Base-by-base conservation (phyloP, 106 monocot genomes). In the Platanthera zijinensis region DNA sequence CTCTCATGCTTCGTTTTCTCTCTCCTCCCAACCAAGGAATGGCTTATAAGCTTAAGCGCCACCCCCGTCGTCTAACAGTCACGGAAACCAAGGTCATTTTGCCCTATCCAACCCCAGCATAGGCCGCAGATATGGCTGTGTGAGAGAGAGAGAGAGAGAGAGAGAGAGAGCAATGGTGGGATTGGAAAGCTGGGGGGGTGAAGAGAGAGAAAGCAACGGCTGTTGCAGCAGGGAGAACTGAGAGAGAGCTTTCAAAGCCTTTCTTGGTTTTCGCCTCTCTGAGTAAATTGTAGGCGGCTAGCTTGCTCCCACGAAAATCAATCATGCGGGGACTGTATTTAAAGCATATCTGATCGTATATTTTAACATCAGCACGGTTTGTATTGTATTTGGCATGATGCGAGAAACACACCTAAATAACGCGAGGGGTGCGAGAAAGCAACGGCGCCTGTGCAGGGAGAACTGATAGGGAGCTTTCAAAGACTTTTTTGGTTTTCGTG, bases 391-490 rank as follows among this genome's bases (percentile, higher is more conserved):
- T n/a, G n/a, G n/a, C n/a, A n/a, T n/a, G n/a, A n/a, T n/a, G n/a
- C n/a, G n/a, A n/a, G n/a, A n/a, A n/a, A n/a, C n/a, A n/a, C n/a
- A n/a, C n/a, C n/a, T n/a, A n/a, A n/a, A n/a, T n/a, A n/a, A n/a
- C n/a, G n/a, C n/a, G n/a, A n/a, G n/a, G n/a, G n/a, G n/a, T n/a
- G n/a, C n/a, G 72, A 84, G 78, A 79, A 81, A 81, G 74, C 75
- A 64, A 81, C 80, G 80, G 80, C 80, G n/a, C n/a, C n/a, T 74
- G 64, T 8, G 12, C 53, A 68, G 70, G 71, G 64, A 22, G 71
- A 76, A 80, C 81, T 73, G 85, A 77, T 72, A 78, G 80, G 76
- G 77, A 82, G 52, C 75, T 77, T 82, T 89, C 71, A 83, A 85
- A 69, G 64, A 77, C 74, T 78, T 82, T 64, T 79, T 82, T 9